Base-by-base conservation (phyloP, 805 yeast species). In the Ogataea nitratoaversa region DNA sequence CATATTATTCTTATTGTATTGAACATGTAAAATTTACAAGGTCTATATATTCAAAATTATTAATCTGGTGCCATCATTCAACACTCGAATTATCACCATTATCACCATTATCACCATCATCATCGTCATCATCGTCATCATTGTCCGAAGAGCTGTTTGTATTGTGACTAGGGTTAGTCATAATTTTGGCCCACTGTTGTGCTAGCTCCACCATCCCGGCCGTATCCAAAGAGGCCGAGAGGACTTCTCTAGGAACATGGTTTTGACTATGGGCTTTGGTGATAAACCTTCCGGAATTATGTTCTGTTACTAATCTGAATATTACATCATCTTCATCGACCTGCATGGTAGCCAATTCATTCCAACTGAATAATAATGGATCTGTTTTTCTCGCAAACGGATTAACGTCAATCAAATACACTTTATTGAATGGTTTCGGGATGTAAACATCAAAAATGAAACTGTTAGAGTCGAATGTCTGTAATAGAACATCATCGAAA, bases 241-340 rank as follows among this genome's bases (percentile, higher is more conserved):
- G 84, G 17, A 93, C 78, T 54, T 93, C 99, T 38, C 75, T 71
- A 0, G 99, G 99, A 2, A 93, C 96, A 54, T 86, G 90, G 58
- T 82, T 87, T 52, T 91, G 95, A 2, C 95, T 78, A 56, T 87
- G 91, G 36, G 87, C 95, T 48, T 84, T 86, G 0, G 79, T 64
- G 0, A 87, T 82, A 66, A 89, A 89, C 23, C 91, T 68, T 0
- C 88, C 85, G 6, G 84, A 66, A 46, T 88, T 85, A 17, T 76
- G 77, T 49, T 78, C 75, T 2, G 78, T 72, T 4, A 91, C 80
- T 12, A 91, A 59, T 23, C 98, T 66, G 17, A 91, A 57, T 35
- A 73, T 80, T 41, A 70, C 73, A 3, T 56, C 60, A 38, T 63
- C 70, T 20, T 60, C 63, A 11, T 41, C 54, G 19, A 34, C 58